phyloP scores from a whole-genome alignment of 176 grass and related monocot species.

The Luzula sylvatica region DNA sequence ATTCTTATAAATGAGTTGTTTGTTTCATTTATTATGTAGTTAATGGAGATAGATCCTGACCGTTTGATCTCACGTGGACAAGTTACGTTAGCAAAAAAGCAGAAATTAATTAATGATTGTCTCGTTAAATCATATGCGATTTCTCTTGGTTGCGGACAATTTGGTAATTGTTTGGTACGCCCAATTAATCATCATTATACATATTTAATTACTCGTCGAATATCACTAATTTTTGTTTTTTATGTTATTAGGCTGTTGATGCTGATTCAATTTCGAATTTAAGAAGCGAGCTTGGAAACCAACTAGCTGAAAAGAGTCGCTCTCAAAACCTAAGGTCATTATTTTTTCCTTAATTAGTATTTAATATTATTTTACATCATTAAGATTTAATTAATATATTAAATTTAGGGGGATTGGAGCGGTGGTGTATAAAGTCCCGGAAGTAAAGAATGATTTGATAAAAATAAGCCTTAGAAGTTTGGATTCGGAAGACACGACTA shows the following conservation, averaged over 20 bases:
- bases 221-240: not conserved
- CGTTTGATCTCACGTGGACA: slow-evolving; percentile 49
- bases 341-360: not conserved
- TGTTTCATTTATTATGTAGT: slow-evolving; percentile 25
- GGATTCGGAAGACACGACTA: slow-evolving; percentile 61
- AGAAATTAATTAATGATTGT: slow-evolving; percentile 58
- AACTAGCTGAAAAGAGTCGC: slow-evolving; percentile 58
- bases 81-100: slow-evolving; percentile 47
- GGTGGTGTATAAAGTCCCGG: slow-evolving; percentile 73
- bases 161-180: slow-evolving; percentile 81
- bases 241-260: slow-evolving; percentile 50
- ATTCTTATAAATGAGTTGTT: not conserved
- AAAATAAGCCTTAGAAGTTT: slow-evolving; percentile 94
- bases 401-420: slow-evolving; percentile 70
- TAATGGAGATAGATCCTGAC: slow-evolving; percentile 67
- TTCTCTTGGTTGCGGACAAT: slow-evolving; percentile 44
- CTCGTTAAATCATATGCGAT: slow-evolving; percentile 63
- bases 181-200: slow-evolving; percentile 6
- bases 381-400: slow-evolving; percentile 9
- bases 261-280: slow-evolving; percentile 59
- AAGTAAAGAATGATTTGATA: slow-evolving; percentile 52
- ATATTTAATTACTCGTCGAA: not conserved
- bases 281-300: slow-evolving; percentile 80
- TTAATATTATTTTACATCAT: not conserved
- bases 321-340: slow-evolving; percentile 49